Evolutionary conservation across 2,329 filamentous ascomycete species (phyloP).

Genomic region (Septoria linicola): DNA sequence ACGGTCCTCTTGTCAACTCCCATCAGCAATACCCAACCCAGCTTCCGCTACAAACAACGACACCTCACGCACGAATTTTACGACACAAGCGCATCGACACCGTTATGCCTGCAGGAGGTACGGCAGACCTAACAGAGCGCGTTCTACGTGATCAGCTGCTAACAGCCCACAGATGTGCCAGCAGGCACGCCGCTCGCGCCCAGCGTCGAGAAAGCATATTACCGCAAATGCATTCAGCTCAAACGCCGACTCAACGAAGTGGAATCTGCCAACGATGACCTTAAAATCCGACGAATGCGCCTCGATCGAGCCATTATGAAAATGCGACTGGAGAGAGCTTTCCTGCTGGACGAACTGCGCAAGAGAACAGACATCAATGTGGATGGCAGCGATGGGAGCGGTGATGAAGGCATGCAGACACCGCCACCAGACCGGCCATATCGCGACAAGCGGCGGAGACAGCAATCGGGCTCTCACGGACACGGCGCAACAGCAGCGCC

Average conservation of each 20-base stretch:
- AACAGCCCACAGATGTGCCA: conserved; percentile 10
- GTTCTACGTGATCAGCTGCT: not conserved
- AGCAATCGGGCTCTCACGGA: conserved; percentile 15
- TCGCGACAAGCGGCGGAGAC: conserved; percentile 33
- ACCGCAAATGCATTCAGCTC: conserved; percentile 91
- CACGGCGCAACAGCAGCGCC: conserved; percentile 12
- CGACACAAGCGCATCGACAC: not conserved
- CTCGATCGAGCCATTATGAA: conserved; percentile 86
- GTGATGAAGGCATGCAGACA: conserved; percentile 34
- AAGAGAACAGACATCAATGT: conserved; percentile 50
- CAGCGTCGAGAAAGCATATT: conserved; percentile 92
- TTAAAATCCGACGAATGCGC: conserved; percentile 73
- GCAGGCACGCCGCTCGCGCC: conserved; percentile 63
- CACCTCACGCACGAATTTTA: too few relatives aligned
- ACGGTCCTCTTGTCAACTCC: too few relatives aligned
- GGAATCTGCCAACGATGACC: conserved; percentile 84
- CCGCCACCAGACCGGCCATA: conserved; percentile 36
- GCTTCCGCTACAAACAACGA: too few relatives aligned
- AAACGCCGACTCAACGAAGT: conserved; percentile 90
- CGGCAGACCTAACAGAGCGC: not conserved
- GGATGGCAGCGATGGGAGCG: conserved; percentile 42
- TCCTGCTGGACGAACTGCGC: conserved; percentile 51
- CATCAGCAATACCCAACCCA: too few relatives aligned
- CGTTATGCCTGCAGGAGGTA: conserved; percentile 14
- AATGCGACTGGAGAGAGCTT: conserved; percentile 79